These are phyloP conservation scores for Saccharomyces hybrid DNA, from an alignment of 1,139 yeast species.

Conservation along the genomic window DNA sequence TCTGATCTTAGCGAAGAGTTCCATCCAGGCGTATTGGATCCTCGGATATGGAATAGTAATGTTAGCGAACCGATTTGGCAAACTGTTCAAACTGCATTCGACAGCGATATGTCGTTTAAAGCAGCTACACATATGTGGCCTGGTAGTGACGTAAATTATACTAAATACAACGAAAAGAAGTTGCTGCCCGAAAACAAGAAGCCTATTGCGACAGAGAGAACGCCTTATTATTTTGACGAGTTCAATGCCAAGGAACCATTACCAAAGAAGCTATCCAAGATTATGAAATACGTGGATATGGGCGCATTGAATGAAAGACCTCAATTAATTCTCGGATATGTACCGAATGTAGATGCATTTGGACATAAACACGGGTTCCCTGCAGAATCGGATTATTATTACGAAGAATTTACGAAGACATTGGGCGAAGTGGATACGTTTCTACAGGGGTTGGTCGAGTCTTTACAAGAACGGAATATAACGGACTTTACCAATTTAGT, in stretches of 20 bases:
- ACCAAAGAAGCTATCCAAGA: conserved; percentile 46
- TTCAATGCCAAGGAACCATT: conserved; percentile 60
- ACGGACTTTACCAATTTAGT: conserved; percentile 61
- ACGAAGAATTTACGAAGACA: conserved; percentile 33
- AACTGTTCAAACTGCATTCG: conserved; percentile 43
- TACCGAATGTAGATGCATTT: conserved; percentile 67
- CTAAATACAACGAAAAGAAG: conserved; percentile 6
- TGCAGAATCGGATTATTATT: conserved; percentile 38
- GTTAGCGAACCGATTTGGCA: conserved; percentile 79
- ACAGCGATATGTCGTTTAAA: conserved; percentile 33
- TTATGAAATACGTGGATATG: conserved; percentile 61
- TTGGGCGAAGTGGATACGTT: conserved; percentile 59
- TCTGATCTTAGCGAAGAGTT: conserved; percentile 49
- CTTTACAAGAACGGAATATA: conserved; percentile 49
- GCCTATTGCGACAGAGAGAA: conserved; percentile 29
- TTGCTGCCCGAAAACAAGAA: conserved; percentile 14
- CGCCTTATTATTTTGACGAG: conserved; percentile 48
- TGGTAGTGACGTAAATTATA: conserved; percentile 68
- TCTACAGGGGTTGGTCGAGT: conserved; percentile 42
- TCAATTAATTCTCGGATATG: conserved; percentile 67
- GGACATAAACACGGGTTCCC: conserved; percentile 61
- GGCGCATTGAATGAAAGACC: conserved; percentile 48
- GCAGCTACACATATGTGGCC: conserved; percentile 95
- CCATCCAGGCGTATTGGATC: conserved; percentile 50
- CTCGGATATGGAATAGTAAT: conserved; percentile 47